Evolutionary conservation across 108 stramenopile genomes (phyloP), one percentile per base, ranked within the genome.

Genomic region (Skeletonema marinoi): DNA sequence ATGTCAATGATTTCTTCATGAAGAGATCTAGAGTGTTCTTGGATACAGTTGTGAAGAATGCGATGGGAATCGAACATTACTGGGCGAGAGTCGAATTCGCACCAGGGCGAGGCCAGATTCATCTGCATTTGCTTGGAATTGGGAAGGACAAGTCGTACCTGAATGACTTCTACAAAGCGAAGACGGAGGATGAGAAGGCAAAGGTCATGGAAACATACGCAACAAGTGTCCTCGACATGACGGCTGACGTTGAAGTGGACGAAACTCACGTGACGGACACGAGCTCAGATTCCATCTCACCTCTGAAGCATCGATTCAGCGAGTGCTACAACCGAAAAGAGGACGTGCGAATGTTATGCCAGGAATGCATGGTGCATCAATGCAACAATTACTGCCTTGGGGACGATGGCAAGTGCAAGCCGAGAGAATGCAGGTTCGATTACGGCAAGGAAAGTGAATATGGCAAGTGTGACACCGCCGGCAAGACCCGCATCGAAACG

Each of bases 41-140:
- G 35, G 46, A 80, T 10, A 68, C 50, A 32, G 39, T 74, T 13
- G 21, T 56, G 3, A 80, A 74, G 38, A 19, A 74, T 17, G 65
- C 42, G 0, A 12, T 80, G 12, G 66, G 48, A 16, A 68, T 80
- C 13, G 44, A 74, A 4, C 39, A 74, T 48, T 80, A 74, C 44
- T 74, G 72, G 73, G 72, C 48, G 19, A 54, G 78, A 10, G 54
- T 80, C 0, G 78, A 80, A 39, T 80, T 80, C 19, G 66, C 74
- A 9, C 66, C 66, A 46, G 66, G 67, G 3, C 14, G 74, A 17
- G 74, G 74, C 13, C 50, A 73, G 44, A 74, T 80, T 44, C 78
- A 80, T 13, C 17, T 74, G 7, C 73, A 80, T 60, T 9, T 80
- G 10, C n/a, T 80, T 19, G 78, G 48, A 11, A 73, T 80, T 21